A percentile compares a stretch with the other conserved stretches of the same genome.
phyloP scores from a whole-genome alignment of 2,329 filamentous ascomycete genomes.

The Decorospora gaudefroyi region DNA sequence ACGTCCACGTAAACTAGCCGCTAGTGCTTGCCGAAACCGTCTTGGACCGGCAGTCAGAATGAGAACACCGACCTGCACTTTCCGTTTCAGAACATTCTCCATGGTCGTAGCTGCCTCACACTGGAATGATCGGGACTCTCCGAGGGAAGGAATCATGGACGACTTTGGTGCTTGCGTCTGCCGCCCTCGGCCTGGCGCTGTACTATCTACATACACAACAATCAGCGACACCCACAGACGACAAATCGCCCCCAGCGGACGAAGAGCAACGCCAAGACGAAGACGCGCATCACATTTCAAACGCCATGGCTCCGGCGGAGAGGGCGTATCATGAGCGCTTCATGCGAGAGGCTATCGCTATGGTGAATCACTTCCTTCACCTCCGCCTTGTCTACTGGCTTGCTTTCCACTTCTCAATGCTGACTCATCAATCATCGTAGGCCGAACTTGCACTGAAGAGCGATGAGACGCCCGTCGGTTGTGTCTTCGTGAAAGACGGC shows the following conservation, averaged over 20 bases:
- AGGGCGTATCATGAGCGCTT: conserved; percentile 63
- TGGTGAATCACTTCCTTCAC: conserved; percentile 61
- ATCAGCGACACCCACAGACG: conserved; percentile 12
- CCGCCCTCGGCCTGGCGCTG: conserved; percentile 29
- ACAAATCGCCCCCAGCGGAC: conserved; percentile 13
- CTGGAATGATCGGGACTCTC: conserved; percentile 9
- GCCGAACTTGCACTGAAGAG: conserved; percentile 78
- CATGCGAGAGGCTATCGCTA: conserved; percentile 83
- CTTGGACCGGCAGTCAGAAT: conserved; percentile 20
- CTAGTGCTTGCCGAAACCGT: conserved; percentile 35
- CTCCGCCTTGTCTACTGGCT: conserved; percentile 1
- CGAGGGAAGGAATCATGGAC: conserved; percentile 29
- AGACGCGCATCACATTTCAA: conserved; percentile 30
- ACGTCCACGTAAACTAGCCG: conserved; percentile 42
- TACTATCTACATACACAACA: conserved; percentile 22
- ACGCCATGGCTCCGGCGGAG: conserved; percentile 45
- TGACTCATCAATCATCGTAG: conserved; percentile 53
- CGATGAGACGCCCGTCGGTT: conserved; percentile 95
- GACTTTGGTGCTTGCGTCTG: conserved; percentile 25
- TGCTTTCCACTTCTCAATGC: conserved; percentile 8
- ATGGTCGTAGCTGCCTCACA: conserved; percentile 28
- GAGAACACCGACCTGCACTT: conserved; percentile 27
- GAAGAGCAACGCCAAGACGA: conserved; percentile 34
- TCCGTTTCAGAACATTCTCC: conserved; percentile 25
- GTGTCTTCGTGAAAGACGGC: conserved; percentile 82